Base-by-base conservation (phyloP, 78 protist genomes). In the Dictyostelium brefeldianum region DNA sequence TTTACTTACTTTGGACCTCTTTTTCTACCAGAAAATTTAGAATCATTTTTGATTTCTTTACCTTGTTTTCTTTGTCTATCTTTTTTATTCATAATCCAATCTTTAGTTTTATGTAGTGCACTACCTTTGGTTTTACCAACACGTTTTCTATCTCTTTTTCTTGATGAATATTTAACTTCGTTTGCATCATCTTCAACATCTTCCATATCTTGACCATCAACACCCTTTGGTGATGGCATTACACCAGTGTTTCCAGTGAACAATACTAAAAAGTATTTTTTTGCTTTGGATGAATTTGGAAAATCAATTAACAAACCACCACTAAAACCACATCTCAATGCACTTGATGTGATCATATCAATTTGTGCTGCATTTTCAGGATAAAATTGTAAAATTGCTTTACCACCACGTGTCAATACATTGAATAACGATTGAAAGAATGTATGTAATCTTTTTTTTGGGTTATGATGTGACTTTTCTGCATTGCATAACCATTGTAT, bases 281-380 rank as follows among this genome's bases (percentile, higher is more conserved):
- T 99, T 27, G 99, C 99, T n/a, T 87, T 80, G 1, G 98, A 96
- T 51, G 96, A 82, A 87, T 98, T 92, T 18, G 99, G 99, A 84
- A 83, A 98, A 79, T 99, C 99, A 31, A 99, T 97, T 25, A 99
- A 96, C 2, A 97, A 59, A 70, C 99, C 99, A 5, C 99, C 99
- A 0, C 96, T 64, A 83, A 99, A 99, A 53, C 99, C 99, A 53
- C 95, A 78, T 54, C 94, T 53, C 90, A 97, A 87, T 18, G 99
- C 99, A 5, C 90, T 64, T 25, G 75, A 36, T 0, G 97, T 89
- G 15, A 98, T 87, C 79, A 98, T 25, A 10, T 94, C 96, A 59
- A 97, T 80, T 81, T 98, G 99, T 41, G 96, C 81, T 6, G 98
- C 70, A 64, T 41, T 96, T 57, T 97, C 98, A 4, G 99, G 99